Evolutionary conservation across 345 rosid species (phyloP).

Genomic region (Populus tremula): DNA sequence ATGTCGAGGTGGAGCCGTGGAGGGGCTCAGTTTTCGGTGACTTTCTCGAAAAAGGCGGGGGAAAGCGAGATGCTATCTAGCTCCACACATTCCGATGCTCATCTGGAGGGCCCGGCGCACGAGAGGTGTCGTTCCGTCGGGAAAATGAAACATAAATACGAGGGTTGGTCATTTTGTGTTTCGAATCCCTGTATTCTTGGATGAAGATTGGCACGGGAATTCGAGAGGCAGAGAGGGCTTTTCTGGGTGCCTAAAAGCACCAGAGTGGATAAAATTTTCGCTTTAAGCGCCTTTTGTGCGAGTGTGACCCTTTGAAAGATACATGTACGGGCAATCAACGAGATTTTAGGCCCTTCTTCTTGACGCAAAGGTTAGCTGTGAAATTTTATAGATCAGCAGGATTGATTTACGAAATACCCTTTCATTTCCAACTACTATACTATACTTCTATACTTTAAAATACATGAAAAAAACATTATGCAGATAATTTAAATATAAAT

Average conservation of each 20-base stretch:
- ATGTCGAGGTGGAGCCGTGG: not conserved
- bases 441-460: too few species aligned
- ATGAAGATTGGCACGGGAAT: not conserved
- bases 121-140: not conserved
- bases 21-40: not conserved
- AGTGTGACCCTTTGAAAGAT: not conserved
- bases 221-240: not conserved
- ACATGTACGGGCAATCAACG: constrained; percentile 1
- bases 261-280: not conserved
- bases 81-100: not conserved
- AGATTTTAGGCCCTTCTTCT: not conserved
- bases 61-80: constrained; percentile 1
- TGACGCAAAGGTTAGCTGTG: not conserved
- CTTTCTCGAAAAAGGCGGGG: constrained; percentile 8
- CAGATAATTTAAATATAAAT: too few species aligned
- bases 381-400: not conserved
- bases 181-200: constrained; percentile 5
- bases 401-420: not conserved
- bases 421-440: too few species aligned
- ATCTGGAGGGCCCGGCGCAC: not conserved
- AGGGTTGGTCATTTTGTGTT: not conserved
- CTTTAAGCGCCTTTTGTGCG: not conserved
- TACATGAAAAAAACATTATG: too few species aligned
- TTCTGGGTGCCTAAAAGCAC: not conserved
- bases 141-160: not conserved